A percentile compares a stretch with the other conserved stretches of the same genome.
phyloP scores from a whole-genome alignment of 1,139 yeast genomes.

The Blastobotrys elegans region DNA sequence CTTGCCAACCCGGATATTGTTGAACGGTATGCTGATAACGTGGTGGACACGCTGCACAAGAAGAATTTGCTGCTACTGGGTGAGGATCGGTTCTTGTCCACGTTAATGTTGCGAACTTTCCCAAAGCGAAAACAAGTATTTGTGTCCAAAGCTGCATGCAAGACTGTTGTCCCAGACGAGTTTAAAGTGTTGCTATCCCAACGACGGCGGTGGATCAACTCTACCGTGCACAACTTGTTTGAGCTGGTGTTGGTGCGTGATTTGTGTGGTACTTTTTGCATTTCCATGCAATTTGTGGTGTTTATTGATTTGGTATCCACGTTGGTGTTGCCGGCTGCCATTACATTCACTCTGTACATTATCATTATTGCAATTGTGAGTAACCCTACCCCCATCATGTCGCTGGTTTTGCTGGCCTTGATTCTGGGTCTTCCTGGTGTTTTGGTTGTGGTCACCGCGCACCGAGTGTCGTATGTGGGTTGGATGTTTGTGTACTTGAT shows the following conservation, averaged over 20 bases:
- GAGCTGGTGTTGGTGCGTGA: constrained; percentile 33
- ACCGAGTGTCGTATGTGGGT: constrained; percentile 64
- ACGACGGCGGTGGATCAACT: constrained; percentile 39
- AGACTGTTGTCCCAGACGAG: constrained; percentile 33
- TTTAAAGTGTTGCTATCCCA: constrained; percentile 34
- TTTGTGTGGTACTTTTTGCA: constrained; percentile 36
- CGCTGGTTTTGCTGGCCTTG: constrained; percentile 67
- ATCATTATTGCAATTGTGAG: constrained; percentile 65
- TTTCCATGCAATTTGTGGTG: constrained; percentile 37
- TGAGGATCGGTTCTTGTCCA: constrained; percentile 36
- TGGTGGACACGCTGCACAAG: constrained; percentile 33
- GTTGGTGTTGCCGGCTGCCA: constrained; percentile 81
- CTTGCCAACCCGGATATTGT: constrained; percentile 35
- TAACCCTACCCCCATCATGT: constrained; percentile 70
- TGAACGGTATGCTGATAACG: constrained; percentile 32
- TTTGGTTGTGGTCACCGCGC: constrained; percentile 81
- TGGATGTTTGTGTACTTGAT: constrained; percentile 80
- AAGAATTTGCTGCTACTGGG: constrained; percentile 35
- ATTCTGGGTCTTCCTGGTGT: constrained; percentile 88
- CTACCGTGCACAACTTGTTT: constrained; percentile 35
- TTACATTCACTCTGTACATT: constrained; percentile 74
- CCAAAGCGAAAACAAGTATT: constrained; percentile 34
- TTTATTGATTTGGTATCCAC: constrained; percentile 35
- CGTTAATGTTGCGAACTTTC: constrained; percentile 34
- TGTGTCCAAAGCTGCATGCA: constrained; percentile 34